These are phyloP conservation scores for Lichtheimia ornata DNA, from an alignment of 371 early-diverging fungal genomes.

Conservation along the genomic window DNA sequence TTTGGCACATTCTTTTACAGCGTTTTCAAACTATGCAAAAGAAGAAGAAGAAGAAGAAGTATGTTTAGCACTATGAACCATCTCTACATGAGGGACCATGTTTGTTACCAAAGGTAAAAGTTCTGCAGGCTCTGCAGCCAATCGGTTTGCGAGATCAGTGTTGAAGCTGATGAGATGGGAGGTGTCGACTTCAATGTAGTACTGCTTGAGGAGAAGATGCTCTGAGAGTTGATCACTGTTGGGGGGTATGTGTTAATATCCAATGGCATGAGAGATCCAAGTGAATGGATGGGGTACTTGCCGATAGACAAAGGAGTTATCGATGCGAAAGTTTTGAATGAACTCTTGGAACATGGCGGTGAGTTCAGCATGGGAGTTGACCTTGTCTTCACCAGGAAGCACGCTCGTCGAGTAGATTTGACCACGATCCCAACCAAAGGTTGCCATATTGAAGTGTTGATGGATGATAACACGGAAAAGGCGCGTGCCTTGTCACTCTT, in stretches of 20 bases:
- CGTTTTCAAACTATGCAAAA: slow-evolving; percentile 77
- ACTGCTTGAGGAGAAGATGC: slow-evolving; percentile 74
- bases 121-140: slow-evolving; percentile 79
- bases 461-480: neutral
- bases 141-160: slow-evolving; percentile 77
- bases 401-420: slow-evolving; percentile 72
- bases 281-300: slow-evolving; percentile 15
- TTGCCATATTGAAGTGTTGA: slow-evolving; percentile 37
- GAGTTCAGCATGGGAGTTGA: slow-evolving; percentile 55
- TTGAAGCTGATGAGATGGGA: slow-evolving; percentile 82
- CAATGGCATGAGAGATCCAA: neutral
- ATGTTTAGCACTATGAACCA: neutral
- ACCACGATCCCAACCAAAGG: slow-evolving; percentile 84
- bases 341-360: slow-evolving; percentile 70
- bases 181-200: slow-evolving; percentile 84
- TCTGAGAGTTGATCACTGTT: slow-evolving; percentile 88
- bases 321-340: slow-evolving; percentile 77
- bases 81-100: neutral
- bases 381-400: slow-evolving; percentile 60
- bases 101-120: slow-evolving; percentile 74
- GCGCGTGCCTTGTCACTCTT: neutral
- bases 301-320: slow-evolving; percentile 79
- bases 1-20: slow-evolving; percentile 72
- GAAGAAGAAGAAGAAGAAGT: neutral
- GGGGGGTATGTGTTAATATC: neutral